These are phyloP conservation scores for Penicillium hesseltinei DNA, from an alignment of 2,329 filamentous ascomycete genomes.

Conservation along the genomic window DNA sequence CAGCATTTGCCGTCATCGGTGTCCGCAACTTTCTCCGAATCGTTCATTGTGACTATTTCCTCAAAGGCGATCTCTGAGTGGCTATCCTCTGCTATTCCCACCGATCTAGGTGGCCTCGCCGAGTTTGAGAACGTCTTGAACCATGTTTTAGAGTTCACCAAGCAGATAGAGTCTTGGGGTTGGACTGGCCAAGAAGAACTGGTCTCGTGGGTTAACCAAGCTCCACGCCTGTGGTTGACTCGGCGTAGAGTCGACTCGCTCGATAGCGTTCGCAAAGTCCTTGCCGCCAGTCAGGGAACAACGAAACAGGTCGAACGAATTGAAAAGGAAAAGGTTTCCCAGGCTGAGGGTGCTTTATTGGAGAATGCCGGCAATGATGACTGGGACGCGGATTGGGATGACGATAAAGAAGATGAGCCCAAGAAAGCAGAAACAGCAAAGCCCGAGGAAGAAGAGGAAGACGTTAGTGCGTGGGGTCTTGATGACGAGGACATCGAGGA, in stretches of 20 bases:
- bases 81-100: slow-evolving; percentile 74
- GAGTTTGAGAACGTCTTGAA: slow-evolving; percentile 70
- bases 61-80: slow-evolving; percentile 68
- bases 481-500: slow-evolving; percentile 45
- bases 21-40: slow-evolving; percentile 58
- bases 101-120: slow-evolving; percentile 67
- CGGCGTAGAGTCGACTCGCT: slow-evolving; percentile 79
- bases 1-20: slow-evolving; percentile 51
- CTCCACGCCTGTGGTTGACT: slow-evolving; percentile 79
- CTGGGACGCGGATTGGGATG: slow-evolving; percentile 80
- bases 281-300: slow-evolving; percentile 65
- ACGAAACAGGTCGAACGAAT: slow-evolving; percentile 74
- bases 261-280: slow-evolving; percentile 67
- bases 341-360: slow-evolving; percentile 64
- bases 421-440: slow-evolving; percentile 15
- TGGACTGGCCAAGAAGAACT: slow-evolving; percentile 65
- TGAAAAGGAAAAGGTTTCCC: slow-evolving; percentile 76
- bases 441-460: slow-evolving; percentile 39
- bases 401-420: slow-evolving; percentile 55
- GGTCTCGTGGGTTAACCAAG: slow-evolving; percentile 74
- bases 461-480: slow-evolving; percentile 53
- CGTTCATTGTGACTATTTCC: slow-evolving; percentile 68
- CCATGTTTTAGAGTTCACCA: slow-evolving; percentile 63
- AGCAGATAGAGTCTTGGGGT: slow-evolving; percentile 58
- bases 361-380: slow-evolving; percentile 57